Evolutionary conservation across 1,139 yeast genomes (phyloP).

Genomic region (Blastobotrys elegans): DNA sequence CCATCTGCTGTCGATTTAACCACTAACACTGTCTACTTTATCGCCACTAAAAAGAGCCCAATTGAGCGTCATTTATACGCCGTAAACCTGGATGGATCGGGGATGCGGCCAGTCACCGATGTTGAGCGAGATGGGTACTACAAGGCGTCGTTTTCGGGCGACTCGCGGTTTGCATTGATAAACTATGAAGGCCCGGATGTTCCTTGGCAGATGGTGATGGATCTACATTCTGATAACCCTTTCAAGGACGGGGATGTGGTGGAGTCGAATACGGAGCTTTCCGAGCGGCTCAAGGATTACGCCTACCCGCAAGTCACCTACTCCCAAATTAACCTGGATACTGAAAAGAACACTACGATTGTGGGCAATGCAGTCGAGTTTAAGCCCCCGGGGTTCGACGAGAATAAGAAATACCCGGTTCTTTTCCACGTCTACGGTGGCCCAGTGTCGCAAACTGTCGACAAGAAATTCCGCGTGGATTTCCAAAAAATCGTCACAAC

Average conservation of each 20-base stretch:
- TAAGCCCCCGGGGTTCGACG: constrained; percentile 62
- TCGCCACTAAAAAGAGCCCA: constrained; percentile 53
- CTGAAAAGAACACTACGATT: constrained; percentile 35
- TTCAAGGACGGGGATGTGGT: constrained; percentile 34
- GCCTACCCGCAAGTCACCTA: constrained; percentile 55
- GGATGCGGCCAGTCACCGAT: constrained; percentile 49
- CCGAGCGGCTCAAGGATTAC: constrained; percentile 33
- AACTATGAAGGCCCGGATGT: constrained; percentile 58
- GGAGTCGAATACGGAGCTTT: constrained; percentile 34
- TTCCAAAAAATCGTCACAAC: constrained; percentile 70
- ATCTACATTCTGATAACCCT: constrained; percentile 32
- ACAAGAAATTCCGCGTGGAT: constrained; percentile 48
- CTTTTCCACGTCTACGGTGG: constrained; percentile 89
- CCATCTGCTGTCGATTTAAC: constrained; percentile 53
- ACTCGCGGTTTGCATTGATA: constrained; percentile 52
- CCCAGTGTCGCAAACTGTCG: constrained; percentile 80
- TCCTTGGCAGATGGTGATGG: constrained; percentile 62
- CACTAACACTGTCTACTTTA: constrained; percentile 54
- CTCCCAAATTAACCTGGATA: constrained; percentile 45
- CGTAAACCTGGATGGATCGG: constrained; percentile 41
- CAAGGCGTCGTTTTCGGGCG: constrained; percentile 55
- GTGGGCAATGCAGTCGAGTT: constrained; percentile 68
- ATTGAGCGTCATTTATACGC: constrained; percentile 55
- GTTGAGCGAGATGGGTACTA: constrained; percentile 59
- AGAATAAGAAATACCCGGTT: constrained; percentile 57